Base-by-base conservation (phyloP, 2,329 filamentous ascomycete genomes). In the Clarireedia hainanense region DNA sequence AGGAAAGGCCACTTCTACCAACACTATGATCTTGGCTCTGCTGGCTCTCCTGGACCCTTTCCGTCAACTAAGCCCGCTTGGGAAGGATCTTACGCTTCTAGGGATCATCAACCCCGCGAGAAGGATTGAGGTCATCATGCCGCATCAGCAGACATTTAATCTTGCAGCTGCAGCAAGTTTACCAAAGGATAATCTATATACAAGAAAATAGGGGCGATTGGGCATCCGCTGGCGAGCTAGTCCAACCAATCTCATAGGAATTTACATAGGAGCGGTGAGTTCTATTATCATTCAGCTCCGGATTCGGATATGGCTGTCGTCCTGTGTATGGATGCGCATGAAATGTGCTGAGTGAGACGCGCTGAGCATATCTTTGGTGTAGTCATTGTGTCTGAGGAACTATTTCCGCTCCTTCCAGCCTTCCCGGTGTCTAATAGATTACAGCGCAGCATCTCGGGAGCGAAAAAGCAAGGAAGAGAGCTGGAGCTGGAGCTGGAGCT, bases 121-220 rank as follows among this genome's bases (percentile, higher is more conserved):
- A 52, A n/a, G 30, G 30, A 30, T 45, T n/a, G 47, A 52, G 40
- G 48, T 52, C 48, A 56, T 51, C 39, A 56, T 47, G 20, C 40
- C 30, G n/a, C 23, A 56, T 56, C 53, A 51, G 53, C 53, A 51
- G 53, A 56, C 53, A 17, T 52, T 52, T 15, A 9, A 50, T 40
- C 27, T 17, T 50, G 46, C 52, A 55, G 46, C 52, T 27, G 26
- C 52, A 49, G 39, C 46, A 34, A 42, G 17, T 50, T 23, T 20
- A 43, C 30, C 9, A 50, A 50, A 26, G 17, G 27, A 23, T 47
- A 50, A 12, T n/a, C 27, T 55, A 36, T 7, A 39, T 20, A 26
- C 14, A 23, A 50, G 15, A 55, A 46, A 24, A 17, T 24, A 50
- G 52, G 24, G 17, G 26, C 14, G 17, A 23, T 23, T 4, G 23